phyloP scores from a whole-genome alignment of 2,329 filamentous ascomycete species.

The Claviceps digitariae region DNA sequence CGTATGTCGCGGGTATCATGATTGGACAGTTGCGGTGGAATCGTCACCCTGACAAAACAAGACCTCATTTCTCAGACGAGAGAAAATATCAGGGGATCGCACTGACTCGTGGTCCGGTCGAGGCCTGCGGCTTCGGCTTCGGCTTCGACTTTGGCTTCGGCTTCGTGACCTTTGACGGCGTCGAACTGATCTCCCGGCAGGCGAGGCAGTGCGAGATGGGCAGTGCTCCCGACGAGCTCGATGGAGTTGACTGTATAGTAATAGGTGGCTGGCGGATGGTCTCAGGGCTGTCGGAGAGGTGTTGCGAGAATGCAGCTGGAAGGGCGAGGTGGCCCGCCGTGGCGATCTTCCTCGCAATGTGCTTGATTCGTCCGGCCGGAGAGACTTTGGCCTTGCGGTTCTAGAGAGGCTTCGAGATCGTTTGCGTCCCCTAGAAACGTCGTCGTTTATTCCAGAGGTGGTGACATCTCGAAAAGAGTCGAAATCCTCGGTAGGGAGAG shows the following conservation, averaged over 20 bases:
- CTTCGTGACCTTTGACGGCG: constrained; percentile 26
- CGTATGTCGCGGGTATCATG: background rate
- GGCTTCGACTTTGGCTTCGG: constrained; percentile 25
- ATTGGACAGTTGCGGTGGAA: background rate
- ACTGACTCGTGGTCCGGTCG: constrained; percentile 17
- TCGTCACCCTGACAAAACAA: constrained; percentile 11
- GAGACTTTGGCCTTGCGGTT: constrained; percentile 15
- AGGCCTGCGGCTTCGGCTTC: constrained; percentile 23
- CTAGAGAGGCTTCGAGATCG: constrained; percentile 25
- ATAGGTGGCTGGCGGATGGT: constrained; percentile 27
- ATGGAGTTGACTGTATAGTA: constrained; percentile 27
- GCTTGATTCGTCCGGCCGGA: constrained; percentile 27
- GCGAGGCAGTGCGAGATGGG: constrained; percentile 25
- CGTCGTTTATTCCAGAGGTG: constrained; percentile 10
- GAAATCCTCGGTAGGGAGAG: constrained; percentile 10
- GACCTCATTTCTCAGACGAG: constrained; percentile 22
- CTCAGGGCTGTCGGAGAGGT: constrained; percentile 20
- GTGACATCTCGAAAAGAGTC: constrained; percentile 13
- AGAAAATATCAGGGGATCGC: constrained; percentile 16
- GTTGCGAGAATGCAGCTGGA: constrained; percentile 18
- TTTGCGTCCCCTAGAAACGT: constrained; percentile 24
- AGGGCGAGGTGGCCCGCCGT: constrained; percentile 25
- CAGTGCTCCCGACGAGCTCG: constrained; percentile 30
- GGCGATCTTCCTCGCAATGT: constrained; percentile 28
- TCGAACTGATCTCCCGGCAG: constrained; percentile 19